Conservation (phyloP, 148 eudicot genomes). For the Camellia lanceoleosa region DNA sequence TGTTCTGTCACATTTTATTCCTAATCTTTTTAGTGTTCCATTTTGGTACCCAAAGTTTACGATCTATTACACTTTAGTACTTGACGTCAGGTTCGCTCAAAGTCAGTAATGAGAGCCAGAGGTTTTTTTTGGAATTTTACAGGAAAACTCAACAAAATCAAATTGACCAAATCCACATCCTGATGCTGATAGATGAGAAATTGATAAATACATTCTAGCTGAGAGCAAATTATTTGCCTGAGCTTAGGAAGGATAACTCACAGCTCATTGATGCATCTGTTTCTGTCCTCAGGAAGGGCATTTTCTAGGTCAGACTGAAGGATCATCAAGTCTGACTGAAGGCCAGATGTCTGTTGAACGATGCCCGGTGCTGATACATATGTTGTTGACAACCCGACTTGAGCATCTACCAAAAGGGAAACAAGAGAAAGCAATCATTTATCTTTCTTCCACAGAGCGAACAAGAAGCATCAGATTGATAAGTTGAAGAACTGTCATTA, state of each 20-base stretch:
- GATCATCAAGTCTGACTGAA: constrained; percentile 75
- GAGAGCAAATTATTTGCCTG: background rate
- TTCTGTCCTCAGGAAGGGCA: constrained; percentile 85
- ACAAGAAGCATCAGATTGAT: background rate
- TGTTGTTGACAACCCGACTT: constrained; percentile 74
- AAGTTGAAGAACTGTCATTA: constrained; percentile 25
- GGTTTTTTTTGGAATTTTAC: too few relatives aligned
- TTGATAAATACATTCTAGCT: background rate
- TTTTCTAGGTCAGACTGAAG: constrained; percentile 91
- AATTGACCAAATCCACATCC: background rate
- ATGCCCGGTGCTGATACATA: constrained; percentile 95
- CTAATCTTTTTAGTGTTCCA: too few relatives aligned
- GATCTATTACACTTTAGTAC: too few relatives aligned
- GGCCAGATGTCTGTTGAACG: constrained; percentile 86
- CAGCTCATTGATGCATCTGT: constrained; percentile 91
- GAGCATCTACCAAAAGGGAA: constrained; percentile 58
- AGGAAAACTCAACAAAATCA: too few relatives aligned
- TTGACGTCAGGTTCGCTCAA: too few relatives aligned
- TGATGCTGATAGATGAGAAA: background rate
- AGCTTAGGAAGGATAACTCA: constrained; percentile 36
- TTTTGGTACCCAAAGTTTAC: too few relatives aligned
- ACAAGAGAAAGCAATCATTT: constrained; percentile 14
- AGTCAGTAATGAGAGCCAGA: too few relatives aligned
- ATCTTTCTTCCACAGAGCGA: background rate
- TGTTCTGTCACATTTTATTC: too few relatives aligned